These are phyloP conservation scores for Exophiala oligosperma DNA, from an alignment of 2,329 filamentous ascomycete species.

Conservation along the genomic window DNA sequence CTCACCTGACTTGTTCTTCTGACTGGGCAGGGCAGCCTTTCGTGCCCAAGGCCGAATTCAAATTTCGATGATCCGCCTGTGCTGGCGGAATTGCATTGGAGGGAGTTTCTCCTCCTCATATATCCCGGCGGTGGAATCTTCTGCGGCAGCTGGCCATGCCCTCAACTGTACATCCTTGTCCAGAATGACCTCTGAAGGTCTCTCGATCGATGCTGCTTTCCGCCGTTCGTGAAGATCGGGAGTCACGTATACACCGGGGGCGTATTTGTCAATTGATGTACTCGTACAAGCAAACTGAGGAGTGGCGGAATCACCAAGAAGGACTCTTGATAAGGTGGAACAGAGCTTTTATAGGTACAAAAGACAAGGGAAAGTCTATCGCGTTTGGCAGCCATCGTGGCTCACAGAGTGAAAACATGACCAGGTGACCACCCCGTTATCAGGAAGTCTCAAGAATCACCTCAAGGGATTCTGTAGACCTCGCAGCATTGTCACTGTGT, in stretches of 20 bases:
- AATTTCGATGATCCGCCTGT: constrained; percentile 12
- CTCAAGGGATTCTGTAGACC: background rate
- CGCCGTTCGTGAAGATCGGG: constrained; percentile 8
- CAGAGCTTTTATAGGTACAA: constrained; percentile 15
- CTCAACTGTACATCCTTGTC: constrained; percentile 19
- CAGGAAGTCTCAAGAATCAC: constrained; percentile 1
- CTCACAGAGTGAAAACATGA: background rate
- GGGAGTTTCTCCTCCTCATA: constrained; percentile 11
- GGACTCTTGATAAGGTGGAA: constrained; percentile 15
- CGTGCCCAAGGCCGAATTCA: constrained; percentile 23
- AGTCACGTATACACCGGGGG: constrained; percentile 3
- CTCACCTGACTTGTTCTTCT: too few species aligned
- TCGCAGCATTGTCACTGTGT: constrained; percentile 6
- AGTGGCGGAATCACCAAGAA: constrained; percentile 1
- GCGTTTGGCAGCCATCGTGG: constrained; percentile 9
- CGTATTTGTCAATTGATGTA: constrained; percentile 16
- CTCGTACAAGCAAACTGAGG: too few species aligned
- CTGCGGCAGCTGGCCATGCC: background rate
- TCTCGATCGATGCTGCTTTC: constrained; percentile 12
- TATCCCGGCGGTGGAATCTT: constrained; percentile 8
- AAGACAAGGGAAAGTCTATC: constrained; percentile 10
- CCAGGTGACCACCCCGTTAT: constrained; percentile 10
- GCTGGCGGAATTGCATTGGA: constrained; percentile 22
- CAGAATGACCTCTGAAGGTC: background rate
- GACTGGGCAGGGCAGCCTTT: constrained; percentile 6